Evolutionary conservation across 1,284 basidiomycete species (phyloP).

Genomic region (Tilletia indica): DNA sequence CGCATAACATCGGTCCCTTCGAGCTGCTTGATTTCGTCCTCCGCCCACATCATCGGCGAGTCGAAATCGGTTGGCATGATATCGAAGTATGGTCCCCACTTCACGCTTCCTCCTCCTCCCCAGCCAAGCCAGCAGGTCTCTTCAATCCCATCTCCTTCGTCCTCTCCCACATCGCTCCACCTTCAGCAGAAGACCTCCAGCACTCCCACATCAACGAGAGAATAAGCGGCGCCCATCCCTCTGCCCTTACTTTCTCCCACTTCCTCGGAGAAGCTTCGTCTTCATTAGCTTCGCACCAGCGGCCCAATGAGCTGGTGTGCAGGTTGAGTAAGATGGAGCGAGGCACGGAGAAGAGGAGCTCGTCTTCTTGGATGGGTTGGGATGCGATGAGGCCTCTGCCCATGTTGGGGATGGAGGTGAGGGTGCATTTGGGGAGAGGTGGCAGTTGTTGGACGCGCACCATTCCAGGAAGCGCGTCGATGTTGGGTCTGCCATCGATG

Average conservation of each 20-base stretch:
- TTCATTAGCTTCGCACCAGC: constrained; percentile 4
- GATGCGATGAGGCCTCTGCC: constrained; percentile 74
- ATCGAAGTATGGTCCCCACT: constrained; percentile 48
- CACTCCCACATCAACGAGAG: constrained; percentile 94
- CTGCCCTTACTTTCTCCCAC: constrained; percentile 27
- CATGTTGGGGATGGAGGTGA: constrained; percentile 60
- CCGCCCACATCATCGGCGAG: constrained; percentile 93
- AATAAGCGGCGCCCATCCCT: constrained; percentile 83
- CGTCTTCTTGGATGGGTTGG: constrained; percentile 70
- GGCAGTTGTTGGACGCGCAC: constrained; percentile 39
- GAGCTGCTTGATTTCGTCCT: constrained; percentile 72
- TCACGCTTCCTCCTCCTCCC: constrained; percentile 23
- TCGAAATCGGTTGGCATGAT: constrained; percentile 72
- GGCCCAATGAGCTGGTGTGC: constrained; percentile 67
- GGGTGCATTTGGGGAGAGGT: constrained; percentile 59
- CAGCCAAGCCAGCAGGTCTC: constrained; percentile 3
- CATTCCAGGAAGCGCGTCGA: not conserved
- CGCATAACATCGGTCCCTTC: constrained; percentile 80
- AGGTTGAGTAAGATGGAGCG: constrained; percentile 74
- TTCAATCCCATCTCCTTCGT: constrained; percentile 15
- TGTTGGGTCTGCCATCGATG: too few relatives aligned
- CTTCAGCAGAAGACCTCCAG: constrained; percentile 29
- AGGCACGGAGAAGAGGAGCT: constrained; percentile 79
- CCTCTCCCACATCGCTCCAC: not conserved
- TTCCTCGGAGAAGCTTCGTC: not conserved